Evolutionary conservation across 2,329 filamentous ascomycete genomes (phyloP).

Genomic region (Sporothrix phasma): DNA sequence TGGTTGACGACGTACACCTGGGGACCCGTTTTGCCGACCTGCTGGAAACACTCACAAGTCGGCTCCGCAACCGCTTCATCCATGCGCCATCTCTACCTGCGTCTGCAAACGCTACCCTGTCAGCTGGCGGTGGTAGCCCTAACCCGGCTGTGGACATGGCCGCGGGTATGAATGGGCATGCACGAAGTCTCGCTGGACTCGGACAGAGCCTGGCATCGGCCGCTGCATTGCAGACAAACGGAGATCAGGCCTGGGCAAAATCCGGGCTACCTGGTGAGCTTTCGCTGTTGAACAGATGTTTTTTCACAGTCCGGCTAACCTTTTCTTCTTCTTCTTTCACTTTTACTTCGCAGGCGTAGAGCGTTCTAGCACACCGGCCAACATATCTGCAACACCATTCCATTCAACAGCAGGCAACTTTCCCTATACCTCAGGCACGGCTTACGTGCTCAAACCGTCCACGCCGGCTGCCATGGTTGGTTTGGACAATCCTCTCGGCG

Average conservation of each 20-base stretch:
- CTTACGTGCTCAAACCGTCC: slow-evolving; percentile 39
- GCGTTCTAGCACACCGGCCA: slow-evolving; percentile 36
- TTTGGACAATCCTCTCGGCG: slow-evolving; percentile 23
- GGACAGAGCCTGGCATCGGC: not conserved
- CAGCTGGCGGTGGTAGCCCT: not conserved
- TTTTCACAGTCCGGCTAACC: too few relatives aligned
- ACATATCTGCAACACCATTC: slow-evolving; percentile 55
- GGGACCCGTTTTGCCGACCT: slow-evolving; percentile 77
- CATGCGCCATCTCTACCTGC: slow-evolving; percentile 43
- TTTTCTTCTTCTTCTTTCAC: too few relatives aligned
- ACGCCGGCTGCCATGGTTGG: slow-evolving; percentile 33
- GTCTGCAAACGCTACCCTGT: slow-evolving; percentile 4
- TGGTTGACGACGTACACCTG: slow-evolving; percentile 77
- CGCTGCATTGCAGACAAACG: not conserved
- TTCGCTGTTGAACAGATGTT: too few relatives aligned
- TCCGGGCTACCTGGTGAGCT: not conserved
- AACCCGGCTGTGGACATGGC: not conserved
- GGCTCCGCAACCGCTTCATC: slow-evolving; percentile 64
- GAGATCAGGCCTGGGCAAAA: not conserved
- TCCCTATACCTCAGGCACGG: slow-evolving; percentile 38
- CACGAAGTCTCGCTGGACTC: not conserved
- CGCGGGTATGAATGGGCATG: not conserved
- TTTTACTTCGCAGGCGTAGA: slow-evolving; percentile 20
- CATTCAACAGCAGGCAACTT: slow-evolving; percentile 47
- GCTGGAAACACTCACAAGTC: slow-evolving; percentile 66